phyloP scores from a whole-genome alignment of 768 basidiomycete species.

The Leccinum uliginosum region DNA sequence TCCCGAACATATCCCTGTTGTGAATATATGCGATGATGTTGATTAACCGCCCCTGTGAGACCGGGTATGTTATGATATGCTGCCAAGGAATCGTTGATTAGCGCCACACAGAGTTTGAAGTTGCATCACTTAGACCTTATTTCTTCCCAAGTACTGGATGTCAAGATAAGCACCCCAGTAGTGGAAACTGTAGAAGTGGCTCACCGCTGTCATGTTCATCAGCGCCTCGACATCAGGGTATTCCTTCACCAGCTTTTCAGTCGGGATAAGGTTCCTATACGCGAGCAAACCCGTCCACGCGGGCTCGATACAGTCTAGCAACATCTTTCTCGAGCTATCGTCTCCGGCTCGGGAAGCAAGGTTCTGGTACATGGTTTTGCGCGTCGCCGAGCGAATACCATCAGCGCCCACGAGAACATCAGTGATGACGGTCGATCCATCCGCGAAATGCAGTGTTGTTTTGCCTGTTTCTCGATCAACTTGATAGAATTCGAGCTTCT shows the following conservation, averaged over 20 bases:
- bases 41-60: constrained; percentile 33
- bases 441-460: constrained; percentile 33
- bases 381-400: constrained; percentile 37
- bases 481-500: constrained; percentile 32
- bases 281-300: constrained; percentile 37
- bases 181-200: neutral
- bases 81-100: constrained; percentile 12
- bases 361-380: constrained; percentile 23
- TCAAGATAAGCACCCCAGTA: neutral
- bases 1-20: constrained; percentile 27
- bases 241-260: constrained; percentile 26
- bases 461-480: constrained; percentile 15
- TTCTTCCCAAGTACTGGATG: constrained; percentile 23
- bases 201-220: constrained; percentile 23
- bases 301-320: constrained; percentile 28
- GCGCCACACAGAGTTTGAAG: neutral
- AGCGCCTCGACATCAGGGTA: constrained; percentile 27
- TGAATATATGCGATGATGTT: constrained; percentile 34
- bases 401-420: constrained; percentile 43
- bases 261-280: constrained; percentile 36
- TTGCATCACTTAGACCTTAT: constrained; percentile 4
- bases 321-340: constrained; percentile 2
- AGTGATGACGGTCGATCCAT: constrained; percentile 33
- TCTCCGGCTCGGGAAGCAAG: constrained; percentile 8
- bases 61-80: constrained; percentile 39